Evolutionary conservation across 495 filamentous ascomycete genomes (phyloP).

Genomic region (Terfezia boudieri): DNA sequence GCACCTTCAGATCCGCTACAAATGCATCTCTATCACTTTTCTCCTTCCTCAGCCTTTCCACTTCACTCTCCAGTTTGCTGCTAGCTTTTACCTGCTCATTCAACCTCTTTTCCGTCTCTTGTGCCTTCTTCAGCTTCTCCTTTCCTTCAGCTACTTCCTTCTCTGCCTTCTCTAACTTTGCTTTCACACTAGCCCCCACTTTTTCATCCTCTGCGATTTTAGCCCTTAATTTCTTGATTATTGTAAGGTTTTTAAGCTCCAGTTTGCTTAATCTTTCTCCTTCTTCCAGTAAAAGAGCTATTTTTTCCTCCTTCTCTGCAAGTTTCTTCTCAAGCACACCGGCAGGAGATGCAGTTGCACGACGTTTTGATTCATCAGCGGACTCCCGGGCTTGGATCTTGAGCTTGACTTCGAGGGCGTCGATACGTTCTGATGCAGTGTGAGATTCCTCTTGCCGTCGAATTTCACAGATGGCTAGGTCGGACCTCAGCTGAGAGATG

Average conservation of each 20-base stretch:
- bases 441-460: slow-evolving; percentile 27
- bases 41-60: slow-evolving; percentile 43
- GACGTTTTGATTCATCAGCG: slow-evolving; percentile 43
- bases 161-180: slow-evolving; percentile 43
- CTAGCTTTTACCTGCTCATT: slow-evolving; percentile 41
- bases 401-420: slow-evolving; percentile 76
- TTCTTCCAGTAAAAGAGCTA: slow-evolving; percentile 74
- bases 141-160: slow-evolving; percentile 34
- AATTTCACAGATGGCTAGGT: slow-evolving; percentile 21
- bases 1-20: slow-evolving; percentile 45
- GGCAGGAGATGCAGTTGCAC: slow-evolving; percentile 34
- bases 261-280: slow-evolving; percentile 70
- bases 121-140: slow-evolving; percentile 38
- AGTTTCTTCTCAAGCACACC: slow-evolving; percentile 53
- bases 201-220: slow-evolving; percentile 42
- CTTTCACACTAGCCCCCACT: slow-evolving; percentile 35
- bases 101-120: slow-evolving; percentile 42
- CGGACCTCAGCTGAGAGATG: slow-evolving; percentile 7
- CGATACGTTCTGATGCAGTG: slow-evolving; percentile 52
- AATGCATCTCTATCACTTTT: slow-evolving; percentile 38
- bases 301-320: slow-evolving; percentile 73
- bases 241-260: slow-evolving; percentile 60
- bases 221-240: slow-evolving; percentile 58
- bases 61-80: slow-evolving; percentile 44
- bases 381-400: slow-evolving; percentile 64